Conservation (phyloP, 2,329 filamentous ascomycete species). For the Botrytis tulipae region DNA sequence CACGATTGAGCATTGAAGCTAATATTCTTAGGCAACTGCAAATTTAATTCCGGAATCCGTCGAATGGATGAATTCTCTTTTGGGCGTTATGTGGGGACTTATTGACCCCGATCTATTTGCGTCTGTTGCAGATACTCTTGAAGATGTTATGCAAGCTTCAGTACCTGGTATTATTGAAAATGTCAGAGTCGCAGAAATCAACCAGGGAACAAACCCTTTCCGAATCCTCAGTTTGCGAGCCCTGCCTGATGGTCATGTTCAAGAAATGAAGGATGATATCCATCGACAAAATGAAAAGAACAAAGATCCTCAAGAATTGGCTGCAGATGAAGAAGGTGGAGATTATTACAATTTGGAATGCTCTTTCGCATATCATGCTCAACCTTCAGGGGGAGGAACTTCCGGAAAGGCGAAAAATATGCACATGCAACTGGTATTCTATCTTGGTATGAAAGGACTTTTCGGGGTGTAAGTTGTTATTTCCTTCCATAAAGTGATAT, state of each 20-base stretch:
- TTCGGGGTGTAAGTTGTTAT: constrained; percentile 32
- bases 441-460: constrained; percentile 59
- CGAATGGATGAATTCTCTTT: constrained; percentile 91
- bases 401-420: constrained; percentile 88
- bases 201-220: constrained; percentile 87
- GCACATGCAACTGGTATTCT: constrained; percentile 96
- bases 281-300: constrained; percentile 74
- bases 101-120: constrained; percentile 95
- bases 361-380: constrained; percentile 86
- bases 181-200: constrained; percentile 91
- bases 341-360: constrained; percentile 92
- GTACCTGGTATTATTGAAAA: constrained; percentile 90
- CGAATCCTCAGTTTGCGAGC: constrained; percentile 84
- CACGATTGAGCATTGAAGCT: background rate
- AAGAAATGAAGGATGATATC: constrained; percentile 78
- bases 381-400: constrained; percentile 66
- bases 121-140: constrained; percentile 83
- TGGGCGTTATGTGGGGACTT: constrained; percentile 83
- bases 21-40: constrained; percentile 57
- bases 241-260: constrained; percentile 76
- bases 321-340: constrained; percentile 85
- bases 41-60: constrained; percentile 93
- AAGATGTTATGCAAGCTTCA: constrained; percentile 96
- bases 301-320: constrained; percentile 83
- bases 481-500: background rate